phyloP scores from a whole-genome alignment of 2,329 filamentous ascomycete genomes.

The Helminthosporium solani region DNA sequence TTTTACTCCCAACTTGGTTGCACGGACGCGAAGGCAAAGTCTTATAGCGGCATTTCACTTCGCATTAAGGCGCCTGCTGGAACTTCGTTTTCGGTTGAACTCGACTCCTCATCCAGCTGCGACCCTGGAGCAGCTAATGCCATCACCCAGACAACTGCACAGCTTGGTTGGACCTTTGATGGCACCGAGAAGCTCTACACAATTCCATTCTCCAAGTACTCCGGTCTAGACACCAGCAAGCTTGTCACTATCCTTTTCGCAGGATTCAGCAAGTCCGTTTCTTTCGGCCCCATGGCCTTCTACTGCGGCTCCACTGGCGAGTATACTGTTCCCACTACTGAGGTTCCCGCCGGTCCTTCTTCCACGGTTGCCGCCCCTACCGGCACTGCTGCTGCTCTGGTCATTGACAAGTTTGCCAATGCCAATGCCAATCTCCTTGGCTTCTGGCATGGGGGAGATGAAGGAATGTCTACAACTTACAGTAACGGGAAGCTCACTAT shows the following conservation, averaged over 20 bases:
- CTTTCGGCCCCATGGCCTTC: constrained; percentile 58
- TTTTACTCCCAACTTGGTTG: constrained; percentile 61
- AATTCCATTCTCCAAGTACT: constrained; percentile 57
- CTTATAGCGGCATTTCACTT: constrained; percentile 58
- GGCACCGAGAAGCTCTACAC: constrained; percentile 61
- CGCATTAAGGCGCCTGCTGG: constrained; percentile 56
- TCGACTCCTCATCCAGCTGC: constrained; percentile 52
- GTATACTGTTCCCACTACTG: constrained; percentile 50
- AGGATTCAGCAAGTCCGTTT: constrained; percentile 49
- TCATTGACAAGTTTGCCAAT: constrained; percentile 63
- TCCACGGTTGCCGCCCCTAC: constrained; percentile 54
- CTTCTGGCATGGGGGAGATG: constrained; percentile 67
- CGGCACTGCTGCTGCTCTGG: constrained; percentile 51
- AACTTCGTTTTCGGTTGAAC: constrained; percentile 54
- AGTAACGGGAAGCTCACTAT: constrained; percentile 56
- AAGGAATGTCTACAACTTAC: constrained; percentile 57
- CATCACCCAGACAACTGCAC: constrained; percentile 45
- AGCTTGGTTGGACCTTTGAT: constrained; percentile 62
- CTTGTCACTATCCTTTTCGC: constrained; percentile 56
- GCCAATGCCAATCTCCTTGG: constrained; percentile 58
- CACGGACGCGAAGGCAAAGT: constrained; percentile 50
- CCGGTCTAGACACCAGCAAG: constrained; percentile 53
- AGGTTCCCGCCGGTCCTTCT: constrained; percentile 46
- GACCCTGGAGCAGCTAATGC: constrained; percentile 41
- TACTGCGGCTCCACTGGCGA: constrained; percentile 59